Base-by-base conservation (phyloP, 345 rosid genomes). In the Carallia pectinifolia region DNA sequence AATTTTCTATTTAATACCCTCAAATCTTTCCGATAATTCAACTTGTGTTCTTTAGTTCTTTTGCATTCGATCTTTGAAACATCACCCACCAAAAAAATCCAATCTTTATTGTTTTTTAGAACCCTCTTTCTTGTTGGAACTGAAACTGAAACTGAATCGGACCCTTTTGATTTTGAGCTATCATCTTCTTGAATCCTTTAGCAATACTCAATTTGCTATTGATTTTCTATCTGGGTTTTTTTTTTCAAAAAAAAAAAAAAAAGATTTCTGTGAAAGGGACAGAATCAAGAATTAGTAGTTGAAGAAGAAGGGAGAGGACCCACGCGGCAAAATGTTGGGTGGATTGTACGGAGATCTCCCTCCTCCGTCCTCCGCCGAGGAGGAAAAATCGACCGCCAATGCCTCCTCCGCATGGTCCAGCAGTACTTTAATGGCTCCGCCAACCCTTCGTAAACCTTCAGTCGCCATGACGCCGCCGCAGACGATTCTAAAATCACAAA, bases 281-380 rank as follows among this genome's bases (percentile, higher is more conserved):
- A 12, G 50, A 44, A 44, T 16, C 13, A 44, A 12, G 50, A 44
- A 44, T 44, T 44, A 44, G 50, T 44, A 15, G 48, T 15, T 8
- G 13, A 8, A 39, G 48, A 10, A 38, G 59, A 7, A 54, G 52
- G 5, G 27, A 30, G 48, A 52, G 33, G 29, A 4, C 4, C 5
- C 55, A 58, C 61, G 65, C 16, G 58, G 50, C 6, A 5, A 74
- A 40, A 94, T 91, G 98, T 83, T 91, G 0, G 99, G 97, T 19
- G 99, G 99, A 12, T 80, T 95, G 76, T 95, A 95, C 79, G 98
- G 98, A 18, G 99, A 92, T 59, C 97, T 95, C 9, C 98, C 99
- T 67, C 99, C 99, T n/a, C 99, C 99, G 18, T 83, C 96, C 10
- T 74, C 85, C 31, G 82, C 83, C 70, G 96, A 87, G 58, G 98